phyloP scores from a whole-genome alignment of 768 basidiomycete genomes.

The Coprinellus aureogranulatus region DNA sequence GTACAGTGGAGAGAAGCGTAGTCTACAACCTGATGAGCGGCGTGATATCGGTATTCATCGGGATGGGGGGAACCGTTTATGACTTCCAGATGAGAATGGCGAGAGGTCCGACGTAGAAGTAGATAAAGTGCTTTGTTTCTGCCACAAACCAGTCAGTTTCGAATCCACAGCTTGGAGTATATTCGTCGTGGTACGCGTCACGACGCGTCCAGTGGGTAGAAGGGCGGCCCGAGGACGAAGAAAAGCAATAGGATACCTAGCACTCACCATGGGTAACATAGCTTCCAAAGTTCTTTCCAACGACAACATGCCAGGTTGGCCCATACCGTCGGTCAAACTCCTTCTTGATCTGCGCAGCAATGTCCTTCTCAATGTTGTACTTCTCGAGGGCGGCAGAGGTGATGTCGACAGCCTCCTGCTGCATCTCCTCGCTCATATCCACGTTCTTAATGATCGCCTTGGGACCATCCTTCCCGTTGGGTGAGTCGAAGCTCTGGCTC shows the following conservation, averaged over 20 bases:
- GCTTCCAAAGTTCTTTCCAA: constrained; percentile 98
- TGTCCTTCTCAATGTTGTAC: constrained; percentile 95
- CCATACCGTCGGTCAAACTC: constrained; percentile 93
- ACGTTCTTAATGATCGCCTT: constrained; percentile 96
- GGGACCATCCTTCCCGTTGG: constrained; percentile 37
- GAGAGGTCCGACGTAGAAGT: constrained; percentile 92
- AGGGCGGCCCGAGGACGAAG: no score
- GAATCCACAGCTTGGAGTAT: background rate
- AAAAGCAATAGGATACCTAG: background rate
- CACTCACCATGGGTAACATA: constrained; percentile 92
- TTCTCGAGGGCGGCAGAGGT: constrained; percentile 83
- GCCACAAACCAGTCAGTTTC: constrained; percentile 15
- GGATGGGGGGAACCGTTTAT: constrained; percentile 34
- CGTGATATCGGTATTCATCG: background rate
- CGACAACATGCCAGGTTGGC: constrained; percentile 97
- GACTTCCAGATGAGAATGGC: constrained; percentile 96
- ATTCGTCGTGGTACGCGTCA: constrained; percentile 1
- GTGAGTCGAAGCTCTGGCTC: background rate
- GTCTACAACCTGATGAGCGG: constrained; percentile 1
- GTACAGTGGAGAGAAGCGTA: background rate
- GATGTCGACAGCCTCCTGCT: constrained; percentile 90
- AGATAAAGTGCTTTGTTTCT: constrained; percentile 99
- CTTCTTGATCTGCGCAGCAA: constrained; percentile 97
- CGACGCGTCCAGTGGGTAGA: constrained; percentile 10
- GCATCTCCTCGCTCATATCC: constrained; percentile 96